phyloP scores from a whole-genome alignment of 805 yeast genomes.

The Cyberlindnera suaveolens region DNA sequence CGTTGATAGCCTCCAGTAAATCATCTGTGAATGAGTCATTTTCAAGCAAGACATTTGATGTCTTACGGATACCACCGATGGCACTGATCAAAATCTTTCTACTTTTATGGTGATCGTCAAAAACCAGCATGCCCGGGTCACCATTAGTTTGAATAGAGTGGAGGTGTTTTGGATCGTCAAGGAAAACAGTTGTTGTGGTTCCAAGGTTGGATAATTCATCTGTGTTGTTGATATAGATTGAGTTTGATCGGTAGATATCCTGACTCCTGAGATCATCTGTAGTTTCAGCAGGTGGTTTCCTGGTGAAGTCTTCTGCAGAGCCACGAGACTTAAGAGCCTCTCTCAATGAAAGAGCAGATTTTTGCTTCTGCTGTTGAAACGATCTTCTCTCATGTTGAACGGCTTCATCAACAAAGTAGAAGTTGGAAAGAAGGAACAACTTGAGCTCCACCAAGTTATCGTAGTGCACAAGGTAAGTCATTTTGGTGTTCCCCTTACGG shows the following conservation, averaged over 20 bases:
- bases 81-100: constrained; percentile 32
- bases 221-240: constrained; percentile 19
- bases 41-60: constrained; percentile 25
- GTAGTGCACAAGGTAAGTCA: constrained; percentile 49
- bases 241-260: constrained; percentile 14
- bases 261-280: not conserved
- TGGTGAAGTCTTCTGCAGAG: constrained; percentile 1
- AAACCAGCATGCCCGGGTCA: constrained; percentile 33
- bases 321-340: constrained; percentile 10
- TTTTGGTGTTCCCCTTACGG: constrained; percentile 30
- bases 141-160: constrained; percentile 27
- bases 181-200: constrained; percentile 7
- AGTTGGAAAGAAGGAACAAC: constrained; percentile 38
- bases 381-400: constrained; percentile 14
- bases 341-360: constrained; percentile 19
- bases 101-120: constrained; percentile 3
- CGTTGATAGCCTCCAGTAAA: constrained; percentile 8
- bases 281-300: constrained; percentile 1
- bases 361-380: constrained; percentile 16
- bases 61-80: constrained; percentile 37
- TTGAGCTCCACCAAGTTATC: constrained; percentile 53
- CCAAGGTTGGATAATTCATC: constrained; percentile 12
- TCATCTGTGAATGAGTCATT: constrained; percentile 6
- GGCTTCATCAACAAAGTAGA: constrained; percentile 22
- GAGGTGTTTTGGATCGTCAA: constrained; percentile 33